phyloP scores from a whole-genome alignment of 2,329 filamentous ascomycete species.

The Aspergillus tubingensis region DNA sequence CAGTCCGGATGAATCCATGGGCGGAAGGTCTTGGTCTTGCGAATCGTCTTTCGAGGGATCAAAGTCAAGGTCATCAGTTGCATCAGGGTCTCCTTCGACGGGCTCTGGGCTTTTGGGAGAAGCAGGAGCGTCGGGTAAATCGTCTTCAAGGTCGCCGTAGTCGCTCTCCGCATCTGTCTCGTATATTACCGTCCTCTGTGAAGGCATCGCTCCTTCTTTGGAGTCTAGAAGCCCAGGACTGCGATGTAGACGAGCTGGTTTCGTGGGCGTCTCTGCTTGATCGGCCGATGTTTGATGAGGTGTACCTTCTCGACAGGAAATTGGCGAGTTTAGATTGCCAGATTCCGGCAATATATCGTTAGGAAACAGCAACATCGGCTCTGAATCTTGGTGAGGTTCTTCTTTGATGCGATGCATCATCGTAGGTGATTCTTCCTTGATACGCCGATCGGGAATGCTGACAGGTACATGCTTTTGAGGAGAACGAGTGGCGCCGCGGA shows the following conservation, averaged over 20 bases:
- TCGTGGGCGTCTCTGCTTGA: background rate
- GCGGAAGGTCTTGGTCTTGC: slow-evolving; percentile 37
- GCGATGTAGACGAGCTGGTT: background rate
- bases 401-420: background rate
- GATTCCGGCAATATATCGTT: background rate
- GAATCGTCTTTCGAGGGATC: slow-evolving; percentile 28
- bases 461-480: slow-evolving; percentile 24
- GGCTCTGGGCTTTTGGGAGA: slow-evolving; percentile 8
- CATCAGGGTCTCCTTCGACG: background rate
- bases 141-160: slow-evolving; percentile 32
- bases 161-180: slow-evolving; percentile 47
- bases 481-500: slow-evolving; percentile 30
- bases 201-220: slow-evolving; percentile 12
- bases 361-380: background rate
- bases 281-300: background rate
- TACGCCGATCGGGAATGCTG: background rate
- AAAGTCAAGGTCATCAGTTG: slow-evolving; percentile 10
- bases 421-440: slow-evolving; percentile 26
- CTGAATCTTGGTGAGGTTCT: slow-evolving; percentile 12
- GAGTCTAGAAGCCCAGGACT: background rate
- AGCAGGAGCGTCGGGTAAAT: slow-evolving; percentile 16
- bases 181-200: slow-evolving; percentile 40
- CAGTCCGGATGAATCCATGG: slow-evolving; percentile 22
- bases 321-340: background rate
- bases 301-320: background rate